Base-by-base conservation (phyloP, 345 rosid genomes). In the Bruguiera parviflora region DNA sequence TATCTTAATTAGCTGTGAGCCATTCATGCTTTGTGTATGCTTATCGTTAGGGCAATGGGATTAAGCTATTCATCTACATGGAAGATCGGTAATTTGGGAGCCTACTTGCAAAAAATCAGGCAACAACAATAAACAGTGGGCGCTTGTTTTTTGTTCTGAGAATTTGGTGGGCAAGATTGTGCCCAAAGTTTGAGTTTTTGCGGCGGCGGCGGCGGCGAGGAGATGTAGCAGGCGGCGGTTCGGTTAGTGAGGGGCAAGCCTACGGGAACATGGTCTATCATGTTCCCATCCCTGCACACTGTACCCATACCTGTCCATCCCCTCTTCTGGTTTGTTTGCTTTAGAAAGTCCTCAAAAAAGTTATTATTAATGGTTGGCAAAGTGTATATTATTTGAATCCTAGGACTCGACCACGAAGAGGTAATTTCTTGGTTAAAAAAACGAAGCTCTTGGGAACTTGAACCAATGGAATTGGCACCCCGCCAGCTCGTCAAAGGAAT, bases 381-480 rank as follows among this genome's bases (percentile, higher is more conserved):
- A 37, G 46, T 8, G 10, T 7, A 8, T 43, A 43, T 43, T 13
- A 43, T 43, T 13, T 43, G 47, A 11, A 43, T 43, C 15, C 2
- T 43, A 11, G 47, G 47, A 43, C 15, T 43, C 16, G 16, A 43
- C 16, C 15, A 3, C 47, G 11, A 43, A 10, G 47, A 39, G 16
- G 16, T 11, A 43, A 43, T 43, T 43, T 10, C 16, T 43, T 43
- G 11, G 47, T 11, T 1, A 0, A 43, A 13, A 13, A 13, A 3
- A 43, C 3, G 19, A 43, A 43, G 49, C 74, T 49, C 73, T 81
- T 83, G 76, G 89, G 85, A 85, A 85, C 85, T 85, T 85, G 81
- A 75, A 81, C 85, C 77, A 43, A 13, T 33, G 22, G 35, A 53
- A 55, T 31, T 29, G 77, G 65, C 77, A 67, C 70, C 70, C 68